Evolutionary conservation across 1,284 basidiomycete species (phyloP).

Genomic region (Volvariella surrecta): DNA sequence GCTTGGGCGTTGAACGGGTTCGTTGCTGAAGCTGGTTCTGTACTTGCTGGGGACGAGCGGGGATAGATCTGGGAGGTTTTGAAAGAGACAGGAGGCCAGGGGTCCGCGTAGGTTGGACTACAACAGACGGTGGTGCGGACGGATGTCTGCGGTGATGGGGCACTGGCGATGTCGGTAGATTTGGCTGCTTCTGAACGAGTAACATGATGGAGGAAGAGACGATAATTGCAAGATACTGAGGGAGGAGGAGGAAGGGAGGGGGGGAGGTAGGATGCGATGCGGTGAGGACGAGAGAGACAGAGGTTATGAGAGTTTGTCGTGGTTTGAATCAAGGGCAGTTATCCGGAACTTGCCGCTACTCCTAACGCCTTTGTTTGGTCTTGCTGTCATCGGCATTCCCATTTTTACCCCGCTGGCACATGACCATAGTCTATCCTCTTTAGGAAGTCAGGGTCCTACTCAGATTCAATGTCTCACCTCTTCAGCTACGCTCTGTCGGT

Average conservation of each 20-base stretch:
- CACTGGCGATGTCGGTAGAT: slow-evolving; percentile 24
- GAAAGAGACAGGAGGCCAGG: slow-evolving; percentile 65
- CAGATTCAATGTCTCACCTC: too few species aligned
- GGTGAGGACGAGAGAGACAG: slow-evolving; percentile 2
- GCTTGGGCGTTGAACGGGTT: slow-evolving; percentile 9
- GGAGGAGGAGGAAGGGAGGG: slow-evolving; percentile 7
- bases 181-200: slow-evolving; percentile 51
- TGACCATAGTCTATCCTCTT: too few species aligned
- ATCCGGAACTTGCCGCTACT: too few species aligned
- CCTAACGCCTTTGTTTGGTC: too few species aligned
- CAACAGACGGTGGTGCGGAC: slow-evolving; percentile 56
- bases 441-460: too few species aligned
- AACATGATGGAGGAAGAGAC: slow-evolving; percentile 38
- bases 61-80: slow-evolving; percentile 36
- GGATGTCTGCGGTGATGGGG: slow-evolving; percentile 50
- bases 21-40: slow-evolving; percentile 25
- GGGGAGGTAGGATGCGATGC: background rate
- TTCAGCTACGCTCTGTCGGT: too few species aligned
- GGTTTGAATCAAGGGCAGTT: too few species aligned
- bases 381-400: too few species aligned
- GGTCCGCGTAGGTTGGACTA: slow-evolving; percentile 62
- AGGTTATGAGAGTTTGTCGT: background rate
- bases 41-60: slow-evolving; percentile 23
- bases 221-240: slow-evolving; percentile 17
- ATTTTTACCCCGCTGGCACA: too few species aligned